Conservation (phyloP, 2,329 filamentous ascomycete species). For the Apiospora koreana region DNA sequence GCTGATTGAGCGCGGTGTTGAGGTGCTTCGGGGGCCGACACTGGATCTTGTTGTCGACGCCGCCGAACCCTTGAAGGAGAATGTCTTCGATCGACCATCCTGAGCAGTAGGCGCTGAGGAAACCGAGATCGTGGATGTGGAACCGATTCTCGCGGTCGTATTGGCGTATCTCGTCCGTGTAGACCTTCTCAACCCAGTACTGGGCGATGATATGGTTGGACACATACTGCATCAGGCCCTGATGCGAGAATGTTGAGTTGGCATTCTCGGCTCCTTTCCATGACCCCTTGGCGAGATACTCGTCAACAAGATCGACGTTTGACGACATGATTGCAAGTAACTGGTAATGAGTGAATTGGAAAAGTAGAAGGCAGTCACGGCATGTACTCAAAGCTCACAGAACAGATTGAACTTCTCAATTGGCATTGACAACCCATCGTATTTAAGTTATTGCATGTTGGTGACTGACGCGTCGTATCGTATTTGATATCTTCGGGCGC, state of each 20-base stretch:
- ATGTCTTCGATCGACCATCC: background rate
- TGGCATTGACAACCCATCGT: background rate
- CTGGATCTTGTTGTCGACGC: constrained; percentile 1
- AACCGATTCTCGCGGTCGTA: background rate
- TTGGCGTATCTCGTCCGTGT: background rate
- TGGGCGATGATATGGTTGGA: background rate
- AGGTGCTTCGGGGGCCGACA: background rate
- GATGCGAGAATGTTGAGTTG: background rate
- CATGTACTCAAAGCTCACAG: background rate
- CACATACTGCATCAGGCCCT: background rate
- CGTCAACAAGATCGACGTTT: background rate
- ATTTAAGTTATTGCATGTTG: background rate
- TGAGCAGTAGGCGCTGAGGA: background rate
- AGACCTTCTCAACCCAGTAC: background rate
- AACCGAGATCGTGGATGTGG: background rate
- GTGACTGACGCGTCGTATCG: background rate
- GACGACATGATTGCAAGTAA: background rate
- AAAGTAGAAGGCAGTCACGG: background rate
- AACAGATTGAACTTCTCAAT: background rate
- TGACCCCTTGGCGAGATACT: background rate
- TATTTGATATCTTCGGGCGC: background rate
- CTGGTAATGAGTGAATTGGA: background rate
- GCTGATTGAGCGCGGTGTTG: background rate
- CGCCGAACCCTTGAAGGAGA: background rate
- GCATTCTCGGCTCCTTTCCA: background rate